A percentile compares a stretch with the other conserved stretches of the same genome.
Evolutionary conservation across 2,329 filamentous ascomycete species (phyloP).

Genomic region (Pseudogymnoascus sp.): DNA sequence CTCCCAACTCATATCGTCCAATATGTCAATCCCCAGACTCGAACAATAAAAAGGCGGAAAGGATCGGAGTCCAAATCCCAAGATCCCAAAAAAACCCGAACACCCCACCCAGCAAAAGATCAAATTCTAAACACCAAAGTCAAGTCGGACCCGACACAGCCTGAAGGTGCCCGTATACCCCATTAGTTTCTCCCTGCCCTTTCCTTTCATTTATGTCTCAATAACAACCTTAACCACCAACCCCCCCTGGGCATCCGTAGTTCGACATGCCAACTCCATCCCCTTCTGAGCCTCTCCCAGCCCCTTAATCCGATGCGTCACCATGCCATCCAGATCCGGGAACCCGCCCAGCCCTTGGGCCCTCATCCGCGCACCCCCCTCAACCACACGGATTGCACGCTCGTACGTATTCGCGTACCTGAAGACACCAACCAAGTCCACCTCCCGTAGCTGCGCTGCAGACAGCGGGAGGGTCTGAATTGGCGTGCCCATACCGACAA

Average conservation of each 20-base stretch:
- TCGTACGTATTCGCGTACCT: slow-evolving; percentile 80
- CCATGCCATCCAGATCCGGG: slow-evolving; percentile 52
- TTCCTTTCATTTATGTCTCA: not conserved
- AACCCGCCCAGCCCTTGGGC: slow-evolving; percentile 73
- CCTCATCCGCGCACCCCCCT: slow-evolving; percentile 56
- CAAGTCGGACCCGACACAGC: not conserved
- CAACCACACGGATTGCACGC: slow-evolving; percentile 63
- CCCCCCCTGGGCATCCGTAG: slow-evolving; percentile 57
- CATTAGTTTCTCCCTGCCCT: not conserved
- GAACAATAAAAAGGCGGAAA: not conserved
- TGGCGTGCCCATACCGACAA: slow-evolving; percentile 81
- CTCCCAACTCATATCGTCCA: not conserved
- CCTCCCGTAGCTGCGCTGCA: slow-evolving; percentile 80
- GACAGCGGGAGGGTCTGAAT: slow-evolving; percentile 90
- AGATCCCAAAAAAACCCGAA: not conserved
- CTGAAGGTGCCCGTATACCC: not conserved
- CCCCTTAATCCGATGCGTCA: slow-evolving; percentile 74
- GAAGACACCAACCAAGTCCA: slow-evolving; percentile 80
- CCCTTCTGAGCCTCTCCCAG: slow-evolving; percentile 81
- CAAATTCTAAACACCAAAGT: not conserved
- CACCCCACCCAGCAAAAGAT: not conserved
- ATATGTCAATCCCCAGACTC: not conserved
- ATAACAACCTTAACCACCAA: slow-evolving; percentile 1
- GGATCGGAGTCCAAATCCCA: not conserved
- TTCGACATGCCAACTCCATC: slow-evolving; percentile 63